These are phyloP conservation scores for Xylariales sp. DNA, from an alignment of 2,329 filamentous ascomycete species.

Conservation along the genomic window DNA sequence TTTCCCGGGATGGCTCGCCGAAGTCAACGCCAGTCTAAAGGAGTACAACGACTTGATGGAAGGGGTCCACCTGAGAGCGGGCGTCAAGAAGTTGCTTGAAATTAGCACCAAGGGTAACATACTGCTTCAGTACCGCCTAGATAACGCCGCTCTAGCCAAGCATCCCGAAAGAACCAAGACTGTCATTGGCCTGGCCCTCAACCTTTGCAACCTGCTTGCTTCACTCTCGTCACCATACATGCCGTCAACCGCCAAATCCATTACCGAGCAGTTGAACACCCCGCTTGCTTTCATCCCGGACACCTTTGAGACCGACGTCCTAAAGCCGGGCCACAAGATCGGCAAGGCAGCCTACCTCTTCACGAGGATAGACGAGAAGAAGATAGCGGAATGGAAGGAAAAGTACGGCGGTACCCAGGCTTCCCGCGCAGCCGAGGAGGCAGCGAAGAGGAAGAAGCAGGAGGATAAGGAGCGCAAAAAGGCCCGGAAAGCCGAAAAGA, in stretches of 20 bases:
- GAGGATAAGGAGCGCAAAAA: slow-evolving; percentile 27
- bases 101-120: slow-evolving; percentile 60
- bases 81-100: slow-evolving; percentile 57
- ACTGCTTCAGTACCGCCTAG: slow-evolving; percentile 40
- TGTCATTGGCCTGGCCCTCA: slow-evolving; percentile 60
- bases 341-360: slow-evolving; percentile 67
- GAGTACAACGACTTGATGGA: slow-evolving; percentile 53
- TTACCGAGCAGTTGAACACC: slow-evolving; percentile 59
- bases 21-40: slow-evolving; percentile 44
- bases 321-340: slow-evolving; percentile 61
- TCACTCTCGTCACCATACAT: slow-evolving; percentile 66
- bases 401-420: slow-evolving; percentile 46
- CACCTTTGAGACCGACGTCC: slow-evolving; percentile 44
- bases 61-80: slow-evolving; percentile 52
- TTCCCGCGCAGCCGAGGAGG: slow-evolving; percentile 22
- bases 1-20: slow-evolving; percentile 32
- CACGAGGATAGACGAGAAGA: slow-evolving; percentile 66
- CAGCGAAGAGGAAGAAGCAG: slow-evolving; percentile 26
- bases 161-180: slow-evolving; percentile 31
- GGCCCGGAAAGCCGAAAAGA: slow-evolving; percentile 20
- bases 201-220: slow-evolving; percentile 64
- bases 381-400: slow-evolving; percentile 66
- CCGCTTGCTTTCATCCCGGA: slow-evolving; percentile 49
- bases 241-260: slow-evolving; percentile 56
- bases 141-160: slow-evolving; percentile 33